phyloP scores from a whole-genome alignment of 305 asterid genomes.

The Solanum chacoense region DNA sequence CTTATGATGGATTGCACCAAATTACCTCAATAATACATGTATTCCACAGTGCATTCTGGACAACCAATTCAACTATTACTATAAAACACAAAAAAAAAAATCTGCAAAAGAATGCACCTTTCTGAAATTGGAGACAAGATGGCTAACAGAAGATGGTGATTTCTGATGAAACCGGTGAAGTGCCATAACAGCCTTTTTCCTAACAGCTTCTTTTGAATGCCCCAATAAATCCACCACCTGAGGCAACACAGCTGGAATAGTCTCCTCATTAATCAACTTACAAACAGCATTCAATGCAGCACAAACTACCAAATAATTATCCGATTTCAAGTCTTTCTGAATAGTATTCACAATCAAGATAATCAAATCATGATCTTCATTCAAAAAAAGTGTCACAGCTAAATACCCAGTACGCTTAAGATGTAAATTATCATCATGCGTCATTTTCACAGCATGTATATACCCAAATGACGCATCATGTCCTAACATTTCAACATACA shows the following conservation, averaged over 20 bases:
- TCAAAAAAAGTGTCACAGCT: slow-evolving; percentile 81
- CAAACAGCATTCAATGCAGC: slow-evolving; percentile 91
- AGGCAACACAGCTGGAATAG: slow-evolving; percentile 92
- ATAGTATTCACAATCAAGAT: slow-evolving; percentile 93
- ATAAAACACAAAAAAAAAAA: neutral
- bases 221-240: slow-evolving; percentile 86
- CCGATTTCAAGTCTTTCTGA: slow-evolving; percentile 97
- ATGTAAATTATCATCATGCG: slow-evolving; percentile 75
- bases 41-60: neutral
- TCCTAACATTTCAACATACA: slow-evolving; percentile 94
- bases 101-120: slow-evolving; percentile 40
- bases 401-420: slow-evolving; percentile 84
- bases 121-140: slow-evolving; percentile 75
- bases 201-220: slow-evolving; percentile 90
- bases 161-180: slow-evolving; percentile 79
- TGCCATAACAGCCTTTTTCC: slow-evolving; percentile 99
- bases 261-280: slow-evolving; percentile 94
- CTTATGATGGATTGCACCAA: neutral
- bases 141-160: slow-evolving; percentile 79
- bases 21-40: neutral
- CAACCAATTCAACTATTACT: neutral
- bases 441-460: slow-evolving; percentile 97
- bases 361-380: slow-evolving; percentile 96
- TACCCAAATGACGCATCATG: slow-evolving; percentile 96
- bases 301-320: slow-evolving; percentile 81